Percentiles rank a stretch among this genome's conserved stretches.
Evolutionary conservation across 805 yeast species (phyloP).

Genomic region (Phaffomyces thermotolerans): DNA sequence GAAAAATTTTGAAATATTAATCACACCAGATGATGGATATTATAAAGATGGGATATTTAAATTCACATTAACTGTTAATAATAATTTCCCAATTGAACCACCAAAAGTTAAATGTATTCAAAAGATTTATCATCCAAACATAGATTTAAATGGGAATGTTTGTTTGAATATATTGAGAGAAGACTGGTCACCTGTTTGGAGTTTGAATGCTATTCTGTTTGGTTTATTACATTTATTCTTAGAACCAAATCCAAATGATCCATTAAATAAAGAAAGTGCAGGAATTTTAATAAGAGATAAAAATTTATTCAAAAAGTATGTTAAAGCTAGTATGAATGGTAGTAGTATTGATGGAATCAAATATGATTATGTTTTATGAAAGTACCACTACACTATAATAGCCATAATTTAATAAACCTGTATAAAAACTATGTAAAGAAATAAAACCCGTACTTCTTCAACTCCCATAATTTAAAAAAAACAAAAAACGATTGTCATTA

Average conservation of each 20-base stretch:
- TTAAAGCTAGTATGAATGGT: constrained; percentile 65
- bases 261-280: constrained; percentile 88
- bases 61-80: constrained; percentile 59
- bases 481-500: too few relatives aligned
- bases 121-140: constrained; percentile 88
- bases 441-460: too few relatives aligned
- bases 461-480: too few relatives aligned
- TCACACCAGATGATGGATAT: constrained; percentile 66
- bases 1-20: constrained; percentile 48
- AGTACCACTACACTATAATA: constrained; percentile 6
- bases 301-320: constrained; percentile 47
- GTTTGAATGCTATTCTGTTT: constrained; percentile 70
- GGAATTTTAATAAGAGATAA: constrained; percentile 41
- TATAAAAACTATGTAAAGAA: neutral
- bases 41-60: constrained; percentile 62
- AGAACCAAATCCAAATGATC: constrained; percentile 90
- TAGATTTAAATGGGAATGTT: constrained; percentile 83
- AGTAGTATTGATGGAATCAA: constrained; percentile 45
- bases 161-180: constrained; percentile 88
- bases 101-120: constrained; percentile 73
- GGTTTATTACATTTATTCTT: constrained; percentile 81
- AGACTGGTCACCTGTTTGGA: constrained; percentile 94
- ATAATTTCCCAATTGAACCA: constrained; percentile 84
- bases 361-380: constrained; percentile 51
- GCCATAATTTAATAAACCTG: too few relatives aligned